These are phyloP conservation scores for Pisolithus albus DNA, from an alignment of 768 basidiomycete genomes.

Conservation along the genomic window DNA sequence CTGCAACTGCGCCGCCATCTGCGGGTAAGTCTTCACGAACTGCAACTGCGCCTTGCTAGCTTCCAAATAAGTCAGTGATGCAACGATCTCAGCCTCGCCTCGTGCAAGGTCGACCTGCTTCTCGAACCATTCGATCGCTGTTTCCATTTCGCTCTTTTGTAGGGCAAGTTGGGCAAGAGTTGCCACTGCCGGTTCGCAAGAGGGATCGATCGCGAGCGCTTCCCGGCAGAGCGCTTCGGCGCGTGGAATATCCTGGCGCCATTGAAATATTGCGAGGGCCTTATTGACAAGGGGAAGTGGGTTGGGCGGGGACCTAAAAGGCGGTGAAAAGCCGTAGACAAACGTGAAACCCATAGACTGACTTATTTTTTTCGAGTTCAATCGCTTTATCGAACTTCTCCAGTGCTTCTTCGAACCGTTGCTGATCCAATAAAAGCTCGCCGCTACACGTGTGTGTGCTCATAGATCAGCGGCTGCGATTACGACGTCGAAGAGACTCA, in stretches of 20 bases:
- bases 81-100: conserved; percentile 82
- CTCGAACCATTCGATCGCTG: conserved; percentile 82
- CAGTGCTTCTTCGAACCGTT: conserved; percentile 78
- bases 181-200: conserved; percentile 94
- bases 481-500: conserved; percentile 31
- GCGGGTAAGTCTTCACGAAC: conserved; percentile 79
- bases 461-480: background rate
- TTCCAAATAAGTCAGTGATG: conserved; percentile 71
- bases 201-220: conserved; percentile 81
- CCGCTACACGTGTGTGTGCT: conserved; percentile 46
- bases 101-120: conserved; percentile 79
- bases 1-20: conserved; percentile 66
- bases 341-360: conserved; percentile 9
- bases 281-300: conserved; percentile 96
- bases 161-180: conserved; percentile 90
- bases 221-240: conserved; percentile 85
- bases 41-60: conserved; percentile 78
- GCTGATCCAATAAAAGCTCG: conserved; percentile 89
- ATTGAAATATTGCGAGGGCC: conserved; percentile 93
- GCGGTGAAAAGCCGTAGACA: background rate
- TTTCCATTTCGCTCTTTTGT: conserved; percentile 84
- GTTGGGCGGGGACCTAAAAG: conserved; percentile 51
- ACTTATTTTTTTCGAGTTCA: conserved; percentile 79
- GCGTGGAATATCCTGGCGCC: conserved; percentile 80
- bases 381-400: conserved; percentile 91